Base-by-base conservation (phyloP, 805 yeast species). In the Soucietia sequanensis region DNA sequence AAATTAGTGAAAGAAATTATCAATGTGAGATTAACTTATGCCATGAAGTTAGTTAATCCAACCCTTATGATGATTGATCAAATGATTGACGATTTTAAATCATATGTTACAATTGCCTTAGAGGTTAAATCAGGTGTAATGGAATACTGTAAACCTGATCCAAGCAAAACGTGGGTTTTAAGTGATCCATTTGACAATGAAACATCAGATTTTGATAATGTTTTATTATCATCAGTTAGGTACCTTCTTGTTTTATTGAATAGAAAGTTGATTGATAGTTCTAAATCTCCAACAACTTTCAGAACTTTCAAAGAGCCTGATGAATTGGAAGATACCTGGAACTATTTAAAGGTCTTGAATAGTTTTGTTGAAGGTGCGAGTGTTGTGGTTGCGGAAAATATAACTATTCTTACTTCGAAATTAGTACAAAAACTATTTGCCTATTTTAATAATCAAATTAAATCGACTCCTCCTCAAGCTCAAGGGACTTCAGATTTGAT, bases 41-140 rank as follows among this genome's bases (percentile, higher is more conserved):
- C 97, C 2, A 71, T 76, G 55, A 84, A 83, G 50, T 62, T 91
- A 31, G 78, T 75, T 34, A 84, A 83, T 48, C 96, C 96, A 2
- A 89, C 97, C 0, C 78, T 90, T 80, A 84, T 88, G 89, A 86
- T 88, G 81, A 86, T 93, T 47, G 99, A 93, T 58, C 96, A 91
- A 60, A 83, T 88, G 75, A 76, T 91, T 41, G 89, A 79, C 30
- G 95, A 88, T 55, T 84, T 91, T 54, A 81, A 81, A 46, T 73
- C 81, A 2, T 88, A 87, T 54, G 76, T 91, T 37, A 73, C 76
- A 31, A 65, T 89, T 22, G 90, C 95, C 0, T 70, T 87, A 12
- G 84, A 79, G 44, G 76, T 89, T 33, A 81, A 88, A 53, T 77
- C 76, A 38, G 78, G 87, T 0, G 74, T 83, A 30, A 60, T 71